These are phyloP conservation scores for Cyberlindnera mycetangii DNA, from an alignment of 805 yeast genomes.

Conservation along the genomic window DNA sequence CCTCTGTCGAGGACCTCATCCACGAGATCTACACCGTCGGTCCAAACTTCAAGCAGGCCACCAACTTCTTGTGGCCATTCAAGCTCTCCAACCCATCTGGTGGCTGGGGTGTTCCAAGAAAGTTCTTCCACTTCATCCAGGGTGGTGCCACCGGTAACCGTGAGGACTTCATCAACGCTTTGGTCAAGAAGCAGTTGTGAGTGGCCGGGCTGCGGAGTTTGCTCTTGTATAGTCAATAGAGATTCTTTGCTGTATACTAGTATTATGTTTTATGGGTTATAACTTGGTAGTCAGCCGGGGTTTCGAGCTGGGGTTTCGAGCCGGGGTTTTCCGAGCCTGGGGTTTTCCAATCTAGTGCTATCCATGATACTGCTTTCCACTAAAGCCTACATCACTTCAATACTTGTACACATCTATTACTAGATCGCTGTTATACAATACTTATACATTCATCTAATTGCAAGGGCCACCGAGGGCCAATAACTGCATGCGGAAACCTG, in stretches of 20 bases:
- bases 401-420: too few species aligned
- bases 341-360: too few species aligned
- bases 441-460: too few species aligned
- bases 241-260: constrained; percentile 11
- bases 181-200: constrained; percentile 55
- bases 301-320: too few species aligned
- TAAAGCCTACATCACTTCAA: too few species aligned
- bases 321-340: too few species aligned
- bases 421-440: too few species aligned
- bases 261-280: constrained; percentile 4
- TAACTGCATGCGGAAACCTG: too few species aligned
- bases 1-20: constrained; percentile 88
- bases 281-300: background rate
- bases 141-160: constrained; percentile 99
- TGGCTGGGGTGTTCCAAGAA: constrained; percentile 96
- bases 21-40: constrained; percentile 96
- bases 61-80: constrained; percentile 99
- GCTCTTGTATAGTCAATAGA: constrained; percentile 9
- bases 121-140: constrained; percentile 95
- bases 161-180: constrained; percentile 92
- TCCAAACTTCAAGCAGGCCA: constrained; percentile 97
- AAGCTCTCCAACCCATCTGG: constrained; percentile 94
- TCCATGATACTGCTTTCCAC: too few species aligned
- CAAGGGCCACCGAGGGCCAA: too few species aligned
- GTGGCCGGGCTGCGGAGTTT: constrained; percentile 13